Conservation (phyloP, 805 yeast genomes). For the Torulaspora indica region DNA sequence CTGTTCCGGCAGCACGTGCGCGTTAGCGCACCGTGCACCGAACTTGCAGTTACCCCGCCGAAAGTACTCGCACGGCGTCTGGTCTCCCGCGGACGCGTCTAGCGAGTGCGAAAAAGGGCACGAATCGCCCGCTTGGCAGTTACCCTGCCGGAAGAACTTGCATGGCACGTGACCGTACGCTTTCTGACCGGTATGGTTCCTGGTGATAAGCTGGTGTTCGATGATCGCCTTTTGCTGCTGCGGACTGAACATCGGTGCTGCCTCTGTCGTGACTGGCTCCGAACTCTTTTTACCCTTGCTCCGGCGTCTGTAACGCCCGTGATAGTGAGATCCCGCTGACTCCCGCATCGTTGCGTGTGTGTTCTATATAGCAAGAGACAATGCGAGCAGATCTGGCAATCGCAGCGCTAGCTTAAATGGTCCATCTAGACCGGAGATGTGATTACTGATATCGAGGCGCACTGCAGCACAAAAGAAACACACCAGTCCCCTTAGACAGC, state of each 20-base stretch:
- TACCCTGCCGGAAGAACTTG: slow-evolving; percentile 85
- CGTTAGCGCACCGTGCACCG: slow-evolving; percentile 90
- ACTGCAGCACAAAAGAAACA: too few relatives aligned
- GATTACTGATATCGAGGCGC: too few relatives aligned
- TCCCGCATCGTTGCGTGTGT: too few relatives aligned
- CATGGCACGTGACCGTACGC: slow-evolving; percentile 82
- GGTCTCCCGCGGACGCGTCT: slow-evolving; percentile 46
- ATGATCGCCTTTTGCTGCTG: slow-evolving; percentile 28
- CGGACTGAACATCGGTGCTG: slow-evolving; percentile 17
- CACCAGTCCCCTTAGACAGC: too few relatives aligned
- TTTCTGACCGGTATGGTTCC: slow-evolving; percentile 22
- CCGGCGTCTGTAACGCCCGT: slow-evolving; percentile 1
- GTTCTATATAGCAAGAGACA: neutral
- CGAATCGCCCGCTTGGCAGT: slow-evolving; percentile 88
- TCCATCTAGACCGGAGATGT: too few relatives aligned
- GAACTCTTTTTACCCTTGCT: neutral
- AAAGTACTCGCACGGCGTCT: slow-evolving; percentile 74
- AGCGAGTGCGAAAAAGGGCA: slow-evolving; percentile 87
- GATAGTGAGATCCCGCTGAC: neutral
- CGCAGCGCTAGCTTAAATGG: too few relatives aligned
- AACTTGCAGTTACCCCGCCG: slow-evolving; percentile 96
- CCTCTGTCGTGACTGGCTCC: slow-evolving; percentile 2
- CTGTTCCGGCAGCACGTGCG: slow-evolving; percentile 79
- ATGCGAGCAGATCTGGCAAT: too few relatives aligned
- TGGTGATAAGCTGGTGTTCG: slow-evolving; percentile 30